Percentiles rank a stretch among this genome's conserved stretches.
Conservation (phyloP, 2,329 filamentous ascomycete species). For the Myriosclerotinia duriaeana region DNA sequence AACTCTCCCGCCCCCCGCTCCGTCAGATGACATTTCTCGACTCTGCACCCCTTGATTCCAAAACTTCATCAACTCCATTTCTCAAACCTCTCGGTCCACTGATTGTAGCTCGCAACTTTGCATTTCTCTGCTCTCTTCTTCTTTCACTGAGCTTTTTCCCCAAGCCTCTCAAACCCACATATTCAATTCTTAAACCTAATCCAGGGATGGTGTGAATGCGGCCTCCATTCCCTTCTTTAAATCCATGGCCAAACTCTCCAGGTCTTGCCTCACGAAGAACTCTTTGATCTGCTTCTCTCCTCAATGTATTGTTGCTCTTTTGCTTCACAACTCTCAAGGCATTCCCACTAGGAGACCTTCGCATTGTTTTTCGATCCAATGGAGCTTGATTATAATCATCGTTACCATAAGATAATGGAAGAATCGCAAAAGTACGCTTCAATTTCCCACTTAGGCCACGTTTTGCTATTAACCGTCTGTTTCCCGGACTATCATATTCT, state of each 20-base stretch:
- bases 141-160: slow-evolving; percentile 57
- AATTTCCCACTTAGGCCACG: slow-evolving; percentile 49
- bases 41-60: slow-evolving; percentile 25
- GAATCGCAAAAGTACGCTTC: slow-evolving; percentile 58
- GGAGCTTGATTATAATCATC: slow-evolving; percentile 42
- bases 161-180: slow-evolving; percentile 51
- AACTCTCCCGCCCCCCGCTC: no score
- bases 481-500: slow-evolving; percentile 41
- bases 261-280: slow-evolving; percentile 26
- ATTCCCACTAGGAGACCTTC: slow-evolving; percentile 59
- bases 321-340: slow-evolving; percentile 55
- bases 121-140: slow-evolving; percentile 57
- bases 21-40: slow-evolving; percentile 17
- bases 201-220: slow-evolving; percentile 37
- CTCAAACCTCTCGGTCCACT: slow-evolving; percentile 51
- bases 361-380: slow-evolving; percentile 57
- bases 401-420: slow-evolving; percentile 50
- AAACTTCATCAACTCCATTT: slow-evolving; percentile 39
- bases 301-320: slow-evolving; percentile 46
- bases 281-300: slow-evolving; percentile 29
- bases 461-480: slow-evolving; percentile 48
- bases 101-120: slow-evolving; percentile 60
- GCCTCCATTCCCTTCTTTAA: slow-evolving; percentile 38
- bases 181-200: slow-evolving; percentile 49
- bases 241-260: slow-evolving; percentile 36